Evolutionary conservation across 495 filamentous ascomycete species (phyloP).

Genomic region (Neurospora terricola): DNA sequence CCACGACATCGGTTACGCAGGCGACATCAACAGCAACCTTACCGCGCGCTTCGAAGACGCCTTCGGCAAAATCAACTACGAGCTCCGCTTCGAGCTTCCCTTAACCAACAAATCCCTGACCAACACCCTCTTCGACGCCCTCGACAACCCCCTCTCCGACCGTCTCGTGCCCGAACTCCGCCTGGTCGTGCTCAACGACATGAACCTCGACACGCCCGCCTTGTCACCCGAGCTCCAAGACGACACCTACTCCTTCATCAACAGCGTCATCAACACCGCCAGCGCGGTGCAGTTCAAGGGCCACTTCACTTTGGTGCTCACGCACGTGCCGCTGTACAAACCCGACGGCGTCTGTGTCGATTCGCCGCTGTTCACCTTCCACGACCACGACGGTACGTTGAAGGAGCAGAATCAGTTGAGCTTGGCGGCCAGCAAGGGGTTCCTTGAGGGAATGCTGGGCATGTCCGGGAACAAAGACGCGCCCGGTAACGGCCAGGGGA

Average conservation of each 20-base stretch:
- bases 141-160: slow-evolving; percentile 25
- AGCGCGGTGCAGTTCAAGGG: slow-evolving; percentile 54
- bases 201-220: slow-evolving; percentile 84
- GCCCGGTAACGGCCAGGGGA: slow-evolving; percentile 46
- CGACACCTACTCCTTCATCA: slow-evolving; percentile 67
- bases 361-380: slow-evolving; percentile 67
- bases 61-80: slow-evolving; percentile 85
- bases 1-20: slow-evolving; percentile 93
- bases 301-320: slow-evolving; percentile 73
- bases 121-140: slow-evolving; percentile 24
- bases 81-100: slow-evolving; percentile 60
- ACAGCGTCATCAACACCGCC: slow-evolving; percentile 56
- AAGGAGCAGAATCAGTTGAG: slow-evolving; percentile 89
- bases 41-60: slow-evolving; percentile 67
- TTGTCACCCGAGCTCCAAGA: slow-evolving; percentile 52
- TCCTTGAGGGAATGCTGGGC: slow-evolving; percentile 73
- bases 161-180: slow-evolving; percentile 54
- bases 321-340: slow-evolving; percentile 88
- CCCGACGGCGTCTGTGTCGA: slow-evolving; percentile 74
- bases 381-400: slow-evolving; percentile 57
- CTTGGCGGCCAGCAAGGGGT: slow-evolving; percentile 49
- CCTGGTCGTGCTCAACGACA: slow-evolving; percentile 76
- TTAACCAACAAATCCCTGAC: slow-evolving; percentile 18
- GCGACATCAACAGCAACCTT: slow-evolving; percentile 64
- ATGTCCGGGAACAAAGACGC: slow-evolving; percentile 51